Percentiles rank a stretch among this genome's conserved stretches.
These are phyloP conservation scores for Eutypa lata DNA, from an alignment of 2,329 filamentous ascomycete genomes.

Conservation along the genomic window DNA sequence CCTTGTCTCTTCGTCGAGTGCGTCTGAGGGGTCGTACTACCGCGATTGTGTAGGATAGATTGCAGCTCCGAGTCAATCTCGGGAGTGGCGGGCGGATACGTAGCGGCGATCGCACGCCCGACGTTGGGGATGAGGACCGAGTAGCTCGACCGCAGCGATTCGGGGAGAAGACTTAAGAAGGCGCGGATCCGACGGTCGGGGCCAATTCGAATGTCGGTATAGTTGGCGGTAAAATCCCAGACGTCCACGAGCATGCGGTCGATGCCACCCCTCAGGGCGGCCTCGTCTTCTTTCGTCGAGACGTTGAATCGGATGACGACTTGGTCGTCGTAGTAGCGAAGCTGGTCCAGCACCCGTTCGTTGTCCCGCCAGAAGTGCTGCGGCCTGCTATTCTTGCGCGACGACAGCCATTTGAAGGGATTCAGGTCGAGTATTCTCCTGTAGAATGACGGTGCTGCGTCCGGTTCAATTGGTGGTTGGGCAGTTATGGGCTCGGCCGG, in stretches of 20 bases:
- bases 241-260: conserved; percentile 80
- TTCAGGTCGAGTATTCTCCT: conserved; percentile 20
- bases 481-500: background rate
- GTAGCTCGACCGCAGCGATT: conserved; percentile 68
- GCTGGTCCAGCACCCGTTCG: conserved; percentile 28
- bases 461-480: background rate
- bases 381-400: conserved; percentile 15
- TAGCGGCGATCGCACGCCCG: conserved; percentile 71
- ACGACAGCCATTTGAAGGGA: conserved; percentile 13
- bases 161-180: conserved; percentile 73
- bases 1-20: conserved; percentile 31
- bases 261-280: conserved; percentile 64
- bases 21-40: conserved; percentile 26
- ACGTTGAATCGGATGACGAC: conserved; percentile 89
- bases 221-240: conserved; percentile 79
- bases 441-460: conserved; percentile 20
- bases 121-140: conserved; percentile 77
- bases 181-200: conserved; percentile 70
- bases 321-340: conserved; percentile 66
- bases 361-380: conserved; percentile 21
- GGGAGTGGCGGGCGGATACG: conserved; percentile 56
- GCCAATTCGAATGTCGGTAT: conserved; percentile 79
- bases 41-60: conserved; percentile 15
- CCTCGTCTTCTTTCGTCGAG: conserved; percentile 62
- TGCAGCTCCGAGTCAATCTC: conserved; percentile 16